A percentile compares a stretch with the other conserved stretches of the same genome.
These are phyloP conservation scores for Abelmoschus esculentus DNA, from an alignment of 345 rosid species.

Conservation along the genomic window DNA sequence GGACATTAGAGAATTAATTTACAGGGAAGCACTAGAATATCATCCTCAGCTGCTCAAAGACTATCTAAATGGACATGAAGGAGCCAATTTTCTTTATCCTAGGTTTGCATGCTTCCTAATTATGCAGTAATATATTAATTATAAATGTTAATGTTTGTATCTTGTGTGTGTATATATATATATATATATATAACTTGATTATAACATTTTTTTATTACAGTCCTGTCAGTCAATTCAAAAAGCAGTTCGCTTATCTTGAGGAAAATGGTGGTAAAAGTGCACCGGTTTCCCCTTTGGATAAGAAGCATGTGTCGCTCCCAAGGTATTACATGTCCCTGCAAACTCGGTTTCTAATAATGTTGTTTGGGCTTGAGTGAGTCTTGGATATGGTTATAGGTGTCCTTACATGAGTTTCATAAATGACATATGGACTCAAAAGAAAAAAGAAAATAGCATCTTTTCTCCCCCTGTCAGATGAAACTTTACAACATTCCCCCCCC, in stretches of 20 bases:
- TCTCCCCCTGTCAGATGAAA: neutral
- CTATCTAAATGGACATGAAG: constrained; percentile 76
- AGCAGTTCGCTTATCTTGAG: constrained; percentile 90
- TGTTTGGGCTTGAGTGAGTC: neutral
- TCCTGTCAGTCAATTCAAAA: constrained; percentile 78
- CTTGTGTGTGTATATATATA: neutral
- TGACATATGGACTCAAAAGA: too few species aligned
- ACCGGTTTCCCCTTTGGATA: constrained; percentile 74
- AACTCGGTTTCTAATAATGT: neutral
- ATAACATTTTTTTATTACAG: constrained; percentile 36
- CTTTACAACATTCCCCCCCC: neutral
- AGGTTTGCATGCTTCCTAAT: constrained; percentile 42
- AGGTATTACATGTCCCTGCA: constrained; percentile 20
- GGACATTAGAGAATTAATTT: constrained; percentile 72
- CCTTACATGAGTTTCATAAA: too few species aligned
- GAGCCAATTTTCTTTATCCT: constrained; percentile 83
- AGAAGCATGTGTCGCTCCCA: constrained; percentile 69
- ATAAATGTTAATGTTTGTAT: neutral
- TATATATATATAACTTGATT: neutral
- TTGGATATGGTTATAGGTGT: neutral
- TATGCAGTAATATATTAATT: neutral
- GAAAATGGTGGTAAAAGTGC: constrained; percentile 81
- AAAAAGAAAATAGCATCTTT: neutral
- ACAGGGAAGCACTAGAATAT: constrained; percentile 86
- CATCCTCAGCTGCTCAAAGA: constrained; percentile 95